These are phyloP conservation scores for Boletus putidus DNA, from an alignment of 1,284 basidiomycete genomes.

Conservation along the genomic window DNA sequence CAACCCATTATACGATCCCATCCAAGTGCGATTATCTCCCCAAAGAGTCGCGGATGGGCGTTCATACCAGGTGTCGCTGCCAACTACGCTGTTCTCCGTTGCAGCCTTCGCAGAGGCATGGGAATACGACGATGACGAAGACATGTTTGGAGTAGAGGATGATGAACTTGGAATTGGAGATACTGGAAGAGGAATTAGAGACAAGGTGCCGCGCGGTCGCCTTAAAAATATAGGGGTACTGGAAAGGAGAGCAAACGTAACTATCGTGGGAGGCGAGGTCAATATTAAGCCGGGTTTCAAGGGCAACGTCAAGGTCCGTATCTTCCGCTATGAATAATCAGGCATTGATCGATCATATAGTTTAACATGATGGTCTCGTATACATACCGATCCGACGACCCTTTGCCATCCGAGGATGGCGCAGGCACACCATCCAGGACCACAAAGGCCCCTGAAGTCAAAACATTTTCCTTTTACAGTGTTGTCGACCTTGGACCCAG, in stretches of 20 bases:
- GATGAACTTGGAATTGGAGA: constrained; percentile 53
- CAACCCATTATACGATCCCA: constrained; percentile 93
- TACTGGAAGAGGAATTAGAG: constrained; percentile 36
- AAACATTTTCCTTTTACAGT: constrained; percentile 85
- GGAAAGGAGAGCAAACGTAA: constrained; percentile 84
- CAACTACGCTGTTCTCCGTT: constrained; percentile 74
- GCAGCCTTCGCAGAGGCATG: constrained; percentile 90
- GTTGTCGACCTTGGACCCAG: constrained; percentile 76
- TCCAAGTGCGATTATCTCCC: constrained; percentile 79
- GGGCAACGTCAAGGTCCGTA: constrained; percentile 70
- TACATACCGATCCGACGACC: constrained; percentile 88
- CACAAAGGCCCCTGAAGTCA: constrained; percentile 61
- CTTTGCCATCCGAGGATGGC: constrained; percentile 60
- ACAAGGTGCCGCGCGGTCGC: constrained; percentile 51
- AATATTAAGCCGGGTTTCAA: constrained; percentile 73
- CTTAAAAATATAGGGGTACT: constrained; percentile 74
- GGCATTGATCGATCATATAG: constrained; percentile 49
- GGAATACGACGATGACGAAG: constrained; percentile 93
- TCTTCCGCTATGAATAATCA: not conserved
- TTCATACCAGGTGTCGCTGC: constrained; percentile 71
- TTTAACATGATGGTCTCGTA: constrained; percentile 92
- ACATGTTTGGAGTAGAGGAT: constrained; percentile 74
- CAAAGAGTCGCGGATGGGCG: constrained; percentile 52
- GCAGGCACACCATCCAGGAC: constrained; percentile 49
- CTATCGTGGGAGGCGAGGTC: constrained; percentile 81